Percentiles rank a stretch among this genome's conserved stretches.
These are phyloP conservation scores for Septoria petroselini DNA, from an alignment of 2,329 filamentous ascomycete species.

Conservation along the genomic window DNA sequence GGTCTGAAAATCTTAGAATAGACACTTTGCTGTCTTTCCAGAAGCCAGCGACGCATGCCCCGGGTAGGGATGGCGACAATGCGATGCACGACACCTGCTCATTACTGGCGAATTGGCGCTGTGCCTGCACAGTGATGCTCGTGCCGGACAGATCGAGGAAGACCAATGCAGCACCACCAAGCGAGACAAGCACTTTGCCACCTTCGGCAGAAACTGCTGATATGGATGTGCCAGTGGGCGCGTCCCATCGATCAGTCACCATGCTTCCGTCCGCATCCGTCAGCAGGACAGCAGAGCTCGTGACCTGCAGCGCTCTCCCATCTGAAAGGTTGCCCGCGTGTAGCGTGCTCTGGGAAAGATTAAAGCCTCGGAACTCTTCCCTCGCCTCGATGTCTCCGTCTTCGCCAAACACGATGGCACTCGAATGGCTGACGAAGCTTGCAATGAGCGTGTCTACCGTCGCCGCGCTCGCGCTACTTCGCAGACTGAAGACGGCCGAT, in stretches of 20 bases:
- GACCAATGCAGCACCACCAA: slow-evolving; percentile 69
- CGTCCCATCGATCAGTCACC: slow-evolving; percentile 58
- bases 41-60: slow-evolving; percentile 77
- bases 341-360: slow-evolving; percentile 68
- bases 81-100: slow-evolving; percentile 86
- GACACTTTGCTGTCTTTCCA: slow-evolving; percentile 81
- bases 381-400: slow-evolving; percentile 83
- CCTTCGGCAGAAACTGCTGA: slow-evolving; percentile 75
- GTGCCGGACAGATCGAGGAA: slow-evolving; percentile 61
- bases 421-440: slow-evolving; percentile 78
- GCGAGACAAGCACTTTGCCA: slow-evolving; percentile 66
- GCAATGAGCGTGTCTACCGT: slow-evolving; percentile 70
- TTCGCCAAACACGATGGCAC: slow-evolving; percentile 71
- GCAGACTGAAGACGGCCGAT: slow-evolving; percentile 51
- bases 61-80: slow-evolving; percentile 60
- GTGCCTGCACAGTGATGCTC: slow-evolving; percentile 56
- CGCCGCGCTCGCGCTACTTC: slow-evolving; percentile 67
- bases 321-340: slow-evolving; percentile 61
- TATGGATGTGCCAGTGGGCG: slow-evolving; percentile 55
- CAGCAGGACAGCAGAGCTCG: slow-evolving; percentile 60
- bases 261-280: slow-evolving; percentile 57
- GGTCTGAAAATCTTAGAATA: slow-evolving; percentile 64
- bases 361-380: slow-evolving; percentile 68
- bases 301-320: slow-evolving; percentile 72
- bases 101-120: slow-evolving; percentile 60